A percentile compares a stretch with the other conserved stretches of the same genome.
These are phyloP conservation scores for Calonectria naviculata DNA, from an alignment of 2,329 filamentous ascomycete genomes.

Conservation along the genomic window DNA sequence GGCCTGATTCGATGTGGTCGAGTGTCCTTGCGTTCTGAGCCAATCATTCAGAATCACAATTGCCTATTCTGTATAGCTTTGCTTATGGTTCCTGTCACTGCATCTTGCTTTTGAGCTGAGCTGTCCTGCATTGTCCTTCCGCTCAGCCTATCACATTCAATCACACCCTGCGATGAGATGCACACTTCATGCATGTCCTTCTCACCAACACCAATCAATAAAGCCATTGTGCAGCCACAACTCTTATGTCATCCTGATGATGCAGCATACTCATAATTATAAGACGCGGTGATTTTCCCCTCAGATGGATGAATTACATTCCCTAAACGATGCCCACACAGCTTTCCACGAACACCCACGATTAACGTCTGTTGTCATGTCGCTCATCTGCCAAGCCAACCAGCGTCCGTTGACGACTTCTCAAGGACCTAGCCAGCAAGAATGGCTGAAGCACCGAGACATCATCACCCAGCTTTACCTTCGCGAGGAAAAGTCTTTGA, in stretches of 20 bases:
- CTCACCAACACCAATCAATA: not conserved
- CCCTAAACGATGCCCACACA: not conserved
- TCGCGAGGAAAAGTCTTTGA: not conserved
- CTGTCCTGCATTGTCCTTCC: not conserved
- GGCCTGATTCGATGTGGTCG: not conserved
- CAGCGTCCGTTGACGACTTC: not conserved
- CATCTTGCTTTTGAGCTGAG: not conserved
- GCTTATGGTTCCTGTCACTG: not conserved
- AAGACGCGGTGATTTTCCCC: not conserved
- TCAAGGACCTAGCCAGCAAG: conserved; percentile 1
- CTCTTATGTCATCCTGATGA: not conserved
- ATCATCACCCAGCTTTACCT: conserved; percentile 6
- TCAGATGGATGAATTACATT: not conserved
- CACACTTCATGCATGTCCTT: not conserved
- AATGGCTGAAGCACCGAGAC: not conserved
- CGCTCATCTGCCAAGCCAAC: not conserved
- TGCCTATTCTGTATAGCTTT: not conserved
- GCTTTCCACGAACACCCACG: not conserved
- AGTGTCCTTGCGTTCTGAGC: not conserved
- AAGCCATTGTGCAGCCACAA: not conserved
- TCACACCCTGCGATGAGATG: not conserved
- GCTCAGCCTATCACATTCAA: not conserved
- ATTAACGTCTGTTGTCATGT: not conserved
- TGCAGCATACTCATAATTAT: not conserved
- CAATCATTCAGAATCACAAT: conserved; percentile 1